Base-by-base conservation (phyloP, 2,329 filamentous ascomycete species). In the Grosmannia huntii region DNA sequence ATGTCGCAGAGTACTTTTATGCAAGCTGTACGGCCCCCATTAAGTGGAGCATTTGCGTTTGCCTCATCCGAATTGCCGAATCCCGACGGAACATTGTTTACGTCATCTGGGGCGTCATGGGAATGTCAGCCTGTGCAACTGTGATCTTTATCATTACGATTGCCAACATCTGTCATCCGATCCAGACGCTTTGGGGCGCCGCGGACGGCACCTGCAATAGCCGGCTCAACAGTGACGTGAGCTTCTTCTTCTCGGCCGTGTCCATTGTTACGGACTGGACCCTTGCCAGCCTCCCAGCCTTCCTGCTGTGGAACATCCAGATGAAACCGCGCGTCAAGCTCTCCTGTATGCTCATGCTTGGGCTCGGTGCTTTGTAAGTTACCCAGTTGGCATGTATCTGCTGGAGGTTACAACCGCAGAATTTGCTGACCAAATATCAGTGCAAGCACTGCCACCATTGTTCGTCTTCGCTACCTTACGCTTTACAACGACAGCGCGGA, bases 211-310 rank as follows among this genome's bases (percentile, higher is more conserved):
- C 38, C 9, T 56, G 54, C 54, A 49, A 49, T 28, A 36, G 5
- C 4, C 25, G 28, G 27, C 54, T 48, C 41, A 56, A 56, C 54
- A 56, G 54, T n/a, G 28, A 31, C 27, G 41, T 36, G 16, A 56
- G 54, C 54, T 56, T 56, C 27, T 56, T 49, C 44, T 56, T 56
- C 54, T 56, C 54, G 41, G 38, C 54, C 41, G 27, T 56, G 10
- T 56, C 54, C 41, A 55, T 55, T 21, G 41, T 55, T 38, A 55
- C 53, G 23, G 53, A 55, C 53, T 55, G 53, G 53, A 55, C 53
- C 23, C 53, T 55, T 14, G 53, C 53, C 19, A 55, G 38, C 4
- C 12, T 55, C 19, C 53, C 53, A 4, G 36, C 27, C 53, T 55
- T 55, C 21, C 12, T 55, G 53, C 53, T 55, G 12, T 46, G 38